Evolutionary conservation across 1,284 basidiomycete genomes (phyloP), one percentile per base, ranked within the genome.

Genomic region (Heterobasidion occidentale): DNA sequence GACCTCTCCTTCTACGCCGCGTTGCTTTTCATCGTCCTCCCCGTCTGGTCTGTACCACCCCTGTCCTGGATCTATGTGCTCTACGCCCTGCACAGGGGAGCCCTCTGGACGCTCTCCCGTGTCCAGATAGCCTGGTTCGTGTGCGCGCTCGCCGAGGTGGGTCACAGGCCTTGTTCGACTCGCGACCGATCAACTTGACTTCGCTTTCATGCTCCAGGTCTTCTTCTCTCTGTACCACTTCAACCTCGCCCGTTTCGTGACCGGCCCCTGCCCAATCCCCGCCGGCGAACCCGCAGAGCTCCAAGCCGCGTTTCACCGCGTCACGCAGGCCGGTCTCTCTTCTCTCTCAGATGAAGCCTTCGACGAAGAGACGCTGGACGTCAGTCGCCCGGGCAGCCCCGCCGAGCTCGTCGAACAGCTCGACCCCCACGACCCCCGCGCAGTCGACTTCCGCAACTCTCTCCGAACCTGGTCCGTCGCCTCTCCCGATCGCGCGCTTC

Each of bases 211-310:
- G 36, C n/a, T 44, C 19, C 65, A 94, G 88, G 79, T 84, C n/a
- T 67, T 85, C 58, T 96, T 95, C 71, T 87, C 86, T 59, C 65
- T 92, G 46, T 86, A 90, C 68, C 80, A 91, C 64, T 72, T 72
- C 58, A 73, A 77, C 59, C 78, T 93, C 44, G 75, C 78, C 36
- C 71, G 67, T 48, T 71, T 72, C 56, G 74, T 91, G 52, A 77
- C 84, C 53, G 72, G 74, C 1, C 77, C 78, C 9, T 72, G 78
- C 20, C 78, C 78, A 20, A 71, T 70, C 52, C 67, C 74, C 38
- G 71, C 77, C 27, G 74, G 77, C 34, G 75, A 83, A 61, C 64
- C 79, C 9, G 64, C 66, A 50, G 79, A 88, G 64, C 77, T 92
- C 49, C 77, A 81, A 61, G 66, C 77, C 4, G 78, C 88, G 67